Base-by-base conservation (phyloP, 441 rosid species). In the Cnidoscolus chayamansa region DNA sequence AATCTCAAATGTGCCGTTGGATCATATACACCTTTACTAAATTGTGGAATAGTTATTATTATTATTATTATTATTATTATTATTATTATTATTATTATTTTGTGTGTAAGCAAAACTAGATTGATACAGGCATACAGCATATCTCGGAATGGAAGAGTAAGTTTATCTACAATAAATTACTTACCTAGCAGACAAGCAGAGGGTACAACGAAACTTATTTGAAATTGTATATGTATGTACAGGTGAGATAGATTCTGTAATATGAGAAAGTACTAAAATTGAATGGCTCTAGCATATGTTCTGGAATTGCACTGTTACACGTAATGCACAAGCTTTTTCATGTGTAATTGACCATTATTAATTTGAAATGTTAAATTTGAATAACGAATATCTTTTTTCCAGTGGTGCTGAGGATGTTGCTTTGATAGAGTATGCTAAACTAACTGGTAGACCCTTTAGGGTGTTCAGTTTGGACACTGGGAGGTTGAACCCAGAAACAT, bases 401-500 rank as follows among this genome's bases (percentile, higher is more conserved):
- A 94, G 97, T 85, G 98, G 98, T 49, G 98, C 98, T 8, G 98
- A 92, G 68, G 97, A 94, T 81, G 97, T 94, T 65, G 97, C 91
- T 71, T 61, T 92, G 76, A 87, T 94, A 5, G 98, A 94, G 88
- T 94, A 94, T 61, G 97, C 98, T 0, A 88, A 84, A 66, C 64
- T 94, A 65, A 94, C 95, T 0, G 95, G 98, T 12, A 80, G 95
- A 15, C 94, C 95, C 7, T 94, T 75, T 70, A 87, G 98, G 84
- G 97, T 94, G 35, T 94, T 94, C 81, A 92, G 97, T 72, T 84
- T 94, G 68, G 98, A 94, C 66, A 94, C 98, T 0, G 98, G 98
- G 70, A 94, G 98, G 78, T 79, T 94, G 68, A 94, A 94, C 78
- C 91, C 98, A 0, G 98, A 94, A 74, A 94, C 98, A 0, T 94